Evolutionary conservation across 345 rosid species (phyloP).

Genomic region (Acer yangbiense): DNA sequence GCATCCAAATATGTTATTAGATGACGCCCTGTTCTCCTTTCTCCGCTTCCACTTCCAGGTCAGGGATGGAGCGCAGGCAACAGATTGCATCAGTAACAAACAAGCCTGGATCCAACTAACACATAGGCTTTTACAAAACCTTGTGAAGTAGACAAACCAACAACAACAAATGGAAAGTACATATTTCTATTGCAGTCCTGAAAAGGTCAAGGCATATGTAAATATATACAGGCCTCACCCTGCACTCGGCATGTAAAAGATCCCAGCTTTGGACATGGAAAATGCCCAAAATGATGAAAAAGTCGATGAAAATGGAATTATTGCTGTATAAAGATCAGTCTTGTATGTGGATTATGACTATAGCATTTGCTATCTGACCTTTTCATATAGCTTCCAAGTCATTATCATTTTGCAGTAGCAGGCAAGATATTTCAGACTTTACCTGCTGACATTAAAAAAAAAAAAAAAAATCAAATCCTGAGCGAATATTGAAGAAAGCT

Average conservation of each 20-base stretch:
- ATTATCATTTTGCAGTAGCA: conserved; percentile 17
- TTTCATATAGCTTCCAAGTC: neutral
- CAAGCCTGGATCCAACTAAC: conserved; percentile 13
- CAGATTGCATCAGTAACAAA: conserved; percentile 15
- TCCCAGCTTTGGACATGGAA: conserved; percentile 6
- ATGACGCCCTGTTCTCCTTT: conserved; percentile 13
- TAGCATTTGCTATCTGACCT: conserved; percentile 11
- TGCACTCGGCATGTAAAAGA: conserved; percentile 12
- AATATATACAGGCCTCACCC: conserved; percentile 35
- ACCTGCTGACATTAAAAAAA: conserved; percentile 17
- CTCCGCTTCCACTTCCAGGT: conserved; percentile 5
- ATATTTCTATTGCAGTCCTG: conserved; percentile 7
- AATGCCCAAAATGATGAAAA: conserved; percentile 15
- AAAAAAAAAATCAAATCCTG: neutral
- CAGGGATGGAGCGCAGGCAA: conserved; percentile 20
- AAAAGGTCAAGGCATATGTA: conserved; percentile 27
- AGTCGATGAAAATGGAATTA: neutral
- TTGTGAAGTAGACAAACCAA: conserved; percentile 24
- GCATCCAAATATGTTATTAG: conserved; percentile 2
- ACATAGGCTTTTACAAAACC: conserved; percentile 19
- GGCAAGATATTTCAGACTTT: conserved; percentile 5
- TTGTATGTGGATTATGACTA: conserved; percentile 5
- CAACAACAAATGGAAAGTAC: conserved; percentile 18
- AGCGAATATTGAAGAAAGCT: conserved; percentile 11
- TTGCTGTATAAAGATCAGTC: conserved; percentile 3